Conservation (phyloP, 2,329 filamentous ascomycete species). For the Cladosporium sp. region DNA sequence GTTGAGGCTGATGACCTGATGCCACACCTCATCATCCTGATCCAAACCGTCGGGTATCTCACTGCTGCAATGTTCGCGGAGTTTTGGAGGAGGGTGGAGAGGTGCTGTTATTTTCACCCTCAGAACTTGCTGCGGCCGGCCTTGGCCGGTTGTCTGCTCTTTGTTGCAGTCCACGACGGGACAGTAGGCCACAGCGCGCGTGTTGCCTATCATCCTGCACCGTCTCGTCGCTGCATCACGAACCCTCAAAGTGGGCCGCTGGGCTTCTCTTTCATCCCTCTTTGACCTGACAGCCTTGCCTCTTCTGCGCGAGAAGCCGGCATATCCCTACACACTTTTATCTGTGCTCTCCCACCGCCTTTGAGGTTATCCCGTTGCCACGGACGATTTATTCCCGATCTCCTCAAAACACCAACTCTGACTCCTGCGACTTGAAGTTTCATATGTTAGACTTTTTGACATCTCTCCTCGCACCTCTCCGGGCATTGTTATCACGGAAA, state of each 20-base stretch:
- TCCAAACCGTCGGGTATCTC: conserved; percentile 10
- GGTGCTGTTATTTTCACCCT: conserved; percentile 2
- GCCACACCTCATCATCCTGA: conserved; percentile 9
- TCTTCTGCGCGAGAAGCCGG: conserved; percentile 10
- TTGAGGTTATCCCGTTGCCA: conserved; percentile 5
- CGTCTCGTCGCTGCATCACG: conserved; percentile 9
- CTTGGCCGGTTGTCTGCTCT: conserved; percentile 11
- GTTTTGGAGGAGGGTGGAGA: conserved; percentile 1
- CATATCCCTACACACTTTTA: conserved; percentile 13
- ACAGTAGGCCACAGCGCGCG: conserved; percentile 8
- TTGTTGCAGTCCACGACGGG: conserved; percentile 11
- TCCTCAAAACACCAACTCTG: not conserved
- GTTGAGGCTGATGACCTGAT: conserved; percentile 14
- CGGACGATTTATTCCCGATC: conserved; percentile 7
- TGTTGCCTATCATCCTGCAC: conserved; percentile 13
- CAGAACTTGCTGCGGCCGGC: not conserved
- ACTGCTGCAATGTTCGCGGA: conserved; percentile 6
- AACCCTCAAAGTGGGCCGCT: conserved; percentile 5
- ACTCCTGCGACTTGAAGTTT: conserved; percentile 3
- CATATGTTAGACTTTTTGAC: not conserved
- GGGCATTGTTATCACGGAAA: conserved; percentile 2
- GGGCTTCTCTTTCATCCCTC: conserved; percentile 11
- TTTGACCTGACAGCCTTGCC: conserved; percentile 12
- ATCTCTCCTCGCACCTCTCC: not conserved
- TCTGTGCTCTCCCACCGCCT: conserved; percentile 10